These are phyloP conservation scores for Martensiomyces pterosporus DNA, from an alignment of 192 early-diverging fungal genomes.

Conservation along the genomic window DNA sequence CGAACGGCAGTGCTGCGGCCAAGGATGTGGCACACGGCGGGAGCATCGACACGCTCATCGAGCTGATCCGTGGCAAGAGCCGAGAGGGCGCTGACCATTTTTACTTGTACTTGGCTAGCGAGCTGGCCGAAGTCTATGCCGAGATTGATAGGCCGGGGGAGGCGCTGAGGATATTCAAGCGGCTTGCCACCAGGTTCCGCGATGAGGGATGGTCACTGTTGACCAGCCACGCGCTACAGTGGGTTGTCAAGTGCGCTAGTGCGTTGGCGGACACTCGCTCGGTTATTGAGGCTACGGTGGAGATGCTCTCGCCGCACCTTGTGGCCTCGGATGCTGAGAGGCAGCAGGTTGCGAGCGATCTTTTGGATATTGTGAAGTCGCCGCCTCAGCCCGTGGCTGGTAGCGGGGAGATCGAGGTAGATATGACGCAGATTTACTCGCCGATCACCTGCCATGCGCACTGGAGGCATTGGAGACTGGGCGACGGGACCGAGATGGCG, in stretches of 20 bases:
- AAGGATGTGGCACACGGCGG: too few relatives aligned
- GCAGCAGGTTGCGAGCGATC: neutral
- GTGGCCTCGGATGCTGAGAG: constrained; percentile 3
- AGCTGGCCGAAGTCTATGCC: constrained; percentile 16
- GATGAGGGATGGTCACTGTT: constrained; percentile 22
- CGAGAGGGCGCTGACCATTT: neutral
- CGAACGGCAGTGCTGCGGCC: neutral
- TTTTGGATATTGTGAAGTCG: neutral
- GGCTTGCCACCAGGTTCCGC: constrained; percentile 21
- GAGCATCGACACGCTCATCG: constrained; percentile 3
- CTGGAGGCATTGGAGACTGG: constrained; percentile 27
- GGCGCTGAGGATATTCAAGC: constrained; percentile 16
- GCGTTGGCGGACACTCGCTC: neutral
- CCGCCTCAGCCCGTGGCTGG: neutral
- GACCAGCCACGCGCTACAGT: constrained; percentile 23
- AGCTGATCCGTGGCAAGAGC: constrained; percentile 2
- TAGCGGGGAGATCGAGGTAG: constrained; percentile 4
- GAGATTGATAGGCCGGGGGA: neutral
- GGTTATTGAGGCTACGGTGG: constrained; percentile 8
- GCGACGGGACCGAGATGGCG: constrained; percentile 1
- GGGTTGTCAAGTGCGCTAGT: constrained; percentile 11
- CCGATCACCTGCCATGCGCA: constrained; percentile 41
- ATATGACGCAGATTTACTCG: constrained; percentile 35
- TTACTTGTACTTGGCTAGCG: constrained; percentile 8
- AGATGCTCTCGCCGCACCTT: constrained; percentile 22